Base-by-base conservation (phyloP, 768 basidiomycete genomes). In the Boletus reticulatus region DNA sequence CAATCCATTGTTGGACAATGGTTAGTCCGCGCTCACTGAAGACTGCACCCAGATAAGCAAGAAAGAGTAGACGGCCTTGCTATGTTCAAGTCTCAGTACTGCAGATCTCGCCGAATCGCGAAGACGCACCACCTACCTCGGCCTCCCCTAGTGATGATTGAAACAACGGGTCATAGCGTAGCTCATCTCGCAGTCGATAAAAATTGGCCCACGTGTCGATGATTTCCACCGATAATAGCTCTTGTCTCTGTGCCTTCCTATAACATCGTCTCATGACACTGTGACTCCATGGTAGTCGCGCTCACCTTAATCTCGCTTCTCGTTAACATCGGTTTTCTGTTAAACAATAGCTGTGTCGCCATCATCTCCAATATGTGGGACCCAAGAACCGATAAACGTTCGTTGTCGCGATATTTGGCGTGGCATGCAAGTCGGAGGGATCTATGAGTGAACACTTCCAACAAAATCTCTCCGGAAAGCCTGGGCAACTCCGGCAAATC, bases 381-480 rank as follows among this genome's bases (percentile, higher is more conserved):
- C 32, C 86, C 86, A 39, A 87, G 73, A 37, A 74, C 70, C 36
- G 79, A 70, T 54, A 88, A 68, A 50, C 84, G 72, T 66, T 84
- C 83, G 59, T 84, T 84, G 67, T 87, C 84, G 58, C 72, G 73
- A 64, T 76, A 79, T 75, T 75, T 57, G 64, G 73, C 60, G 41
- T 69, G 70, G 60, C 72, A 58, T 62, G 70, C 64, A 67, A 72
- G 77, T 48, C 82, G 77, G 48, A 90, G 75, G 19, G 87, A 87
- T 62, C 71, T 78, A 66, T 91, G 88, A 13, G 86, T 88, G 62
- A 81, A 89, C 50, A 88, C 84, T 61, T 87, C 81, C 50, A 90
- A 78, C 60, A 84, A 73, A 37, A 83, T 72, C 48, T 85, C 81
- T 53, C 76, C 77, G 31, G 75, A 74, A 54, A 82, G 73, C 65